phyloP scores from a whole-genome alignment of 2,329 filamentous ascomycete genomes.

The Colletotrichum shisoi region DNA sequence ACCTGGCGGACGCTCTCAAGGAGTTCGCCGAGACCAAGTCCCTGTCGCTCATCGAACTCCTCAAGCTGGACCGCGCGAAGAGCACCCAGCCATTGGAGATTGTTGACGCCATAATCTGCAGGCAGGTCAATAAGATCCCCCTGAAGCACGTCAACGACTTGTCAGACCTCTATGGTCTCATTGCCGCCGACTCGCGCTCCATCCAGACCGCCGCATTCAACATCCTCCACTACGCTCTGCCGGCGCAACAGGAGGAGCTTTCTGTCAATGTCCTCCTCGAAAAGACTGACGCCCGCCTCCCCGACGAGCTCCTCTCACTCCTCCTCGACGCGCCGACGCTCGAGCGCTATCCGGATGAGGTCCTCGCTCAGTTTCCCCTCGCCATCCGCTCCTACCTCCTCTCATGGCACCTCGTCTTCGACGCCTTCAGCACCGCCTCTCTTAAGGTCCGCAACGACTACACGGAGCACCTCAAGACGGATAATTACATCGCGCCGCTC shows the following conservation, averaged over 20 bases:
- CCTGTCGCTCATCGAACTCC: conserved; percentile 66
- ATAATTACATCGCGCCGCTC: conserved; percentile 72
- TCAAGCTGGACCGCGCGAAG: conserved; percentile 60
- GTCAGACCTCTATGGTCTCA: conserved; percentile 74
- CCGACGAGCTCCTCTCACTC: conserved; percentile 84
- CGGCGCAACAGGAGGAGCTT: conserved; percentile 78
- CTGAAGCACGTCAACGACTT: conserved; percentile 68
- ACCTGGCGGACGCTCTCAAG: conserved; percentile 77
- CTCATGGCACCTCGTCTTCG: conserved; percentile 89
- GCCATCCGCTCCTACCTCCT: conserved; percentile 81
- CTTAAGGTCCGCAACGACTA: conserved; percentile 86
- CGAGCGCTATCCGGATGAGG: conserved; percentile 70
- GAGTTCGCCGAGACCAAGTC: conserved; percentile 66
- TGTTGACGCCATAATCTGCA: conserved; percentile 76
- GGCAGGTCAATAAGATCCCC: conserved; percentile 71
- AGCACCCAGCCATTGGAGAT: conserved; percentile 73
- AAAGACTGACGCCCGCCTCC: conserved; percentile 74
- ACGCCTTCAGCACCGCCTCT: conserved; percentile 79
- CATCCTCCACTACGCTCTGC: conserved; percentile 81
- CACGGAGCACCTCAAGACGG: conserved; percentile 77
- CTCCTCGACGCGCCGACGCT: conserved; percentile 79
- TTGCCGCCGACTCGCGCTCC: conserved; percentile 76
- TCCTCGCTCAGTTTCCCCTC: conserved; percentile 73
- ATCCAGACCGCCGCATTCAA: conserved; percentile 84
- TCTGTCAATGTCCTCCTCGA: conserved; percentile 80